Conservation (phyloP, 176 grass and related monocot species). For the Ampelocalamus luodianensis region DNA sequence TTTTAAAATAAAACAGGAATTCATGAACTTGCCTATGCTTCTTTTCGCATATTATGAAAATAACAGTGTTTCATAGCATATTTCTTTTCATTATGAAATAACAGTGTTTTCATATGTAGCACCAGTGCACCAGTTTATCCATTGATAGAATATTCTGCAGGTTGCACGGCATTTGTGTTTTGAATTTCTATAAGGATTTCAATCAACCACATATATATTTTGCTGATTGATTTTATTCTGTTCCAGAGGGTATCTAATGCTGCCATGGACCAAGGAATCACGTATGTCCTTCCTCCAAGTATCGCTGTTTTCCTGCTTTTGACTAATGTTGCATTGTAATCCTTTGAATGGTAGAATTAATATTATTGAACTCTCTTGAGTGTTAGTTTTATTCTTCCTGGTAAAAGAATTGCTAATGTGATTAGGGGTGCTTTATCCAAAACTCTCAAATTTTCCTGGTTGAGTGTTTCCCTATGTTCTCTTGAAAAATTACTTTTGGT, state of each 20-base stretch:
- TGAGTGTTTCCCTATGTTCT: background rate
- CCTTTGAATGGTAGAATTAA: background rate
- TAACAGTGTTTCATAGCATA: background rate
- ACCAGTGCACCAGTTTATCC: background rate
- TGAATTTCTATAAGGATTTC: constrained; percentile 16
- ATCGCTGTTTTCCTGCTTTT: constrained; percentile 26
- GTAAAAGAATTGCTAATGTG: constrained; percentile 19
- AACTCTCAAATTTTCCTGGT: background rate
- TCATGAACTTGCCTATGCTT: background rate
- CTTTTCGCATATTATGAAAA: background rate
- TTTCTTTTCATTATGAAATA: constrained; percentile 1
- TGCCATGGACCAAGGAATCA: constrained; percentile 64
- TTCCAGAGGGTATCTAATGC: constrained; percentile 79
- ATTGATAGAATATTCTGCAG: constrained; percentile 20
- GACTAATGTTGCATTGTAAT: constrained; percentile 25
- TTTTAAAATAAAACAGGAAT: constrained; percentile 22
- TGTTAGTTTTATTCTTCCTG: constrained; percentile 35
- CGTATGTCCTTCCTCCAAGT: constrained; percentile 54
- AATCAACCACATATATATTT: constrained; percentile 2
- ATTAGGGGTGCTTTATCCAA: background rate
- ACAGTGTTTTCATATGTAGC: constrained; percentile 9
- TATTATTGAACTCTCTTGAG: background rate
- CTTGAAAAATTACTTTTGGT: constrained; percentile 34
- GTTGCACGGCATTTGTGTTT: background rate
- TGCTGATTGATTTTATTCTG: constrained; percentile 49